Evolutionary conservation across 257 asterid genomes (phyloP).

Genomic region (Przewalskia tangutica): DNA sequence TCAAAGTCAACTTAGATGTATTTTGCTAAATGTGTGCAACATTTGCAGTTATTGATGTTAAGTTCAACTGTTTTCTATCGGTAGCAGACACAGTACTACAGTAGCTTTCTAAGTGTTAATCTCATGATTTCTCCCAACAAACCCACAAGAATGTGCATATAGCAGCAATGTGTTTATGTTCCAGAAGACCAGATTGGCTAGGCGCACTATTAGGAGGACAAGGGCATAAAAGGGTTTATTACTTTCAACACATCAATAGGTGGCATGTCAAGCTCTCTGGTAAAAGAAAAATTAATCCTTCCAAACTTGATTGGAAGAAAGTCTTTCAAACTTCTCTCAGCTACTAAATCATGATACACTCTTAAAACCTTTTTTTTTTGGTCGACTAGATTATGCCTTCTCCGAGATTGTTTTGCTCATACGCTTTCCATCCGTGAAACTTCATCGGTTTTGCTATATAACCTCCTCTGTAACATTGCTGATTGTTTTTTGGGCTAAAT

Average conservation of each 20-base stretch:
- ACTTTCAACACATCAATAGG: not conserved
- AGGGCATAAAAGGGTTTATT: not conserved
- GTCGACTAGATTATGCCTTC: not conserved
- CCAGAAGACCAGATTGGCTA: not conserved
- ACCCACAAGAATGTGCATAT: not conserved
- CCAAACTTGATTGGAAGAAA: not conserved
- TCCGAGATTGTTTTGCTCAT: not conserved
- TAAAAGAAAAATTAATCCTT: not conserved
- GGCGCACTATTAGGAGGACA: not conserved
- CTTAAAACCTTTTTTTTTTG: not conserved
- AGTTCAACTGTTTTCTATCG: not conserved
- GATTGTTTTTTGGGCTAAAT: not conserved
- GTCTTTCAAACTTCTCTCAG: not conserved
- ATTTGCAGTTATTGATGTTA: not conserved
- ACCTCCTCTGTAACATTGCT: not conserved
- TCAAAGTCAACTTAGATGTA: not conserved
- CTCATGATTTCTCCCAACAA: not conserved
- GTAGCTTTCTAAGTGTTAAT: not conserved
- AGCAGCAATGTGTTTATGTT: not conserved
- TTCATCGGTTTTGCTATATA: not conserved
- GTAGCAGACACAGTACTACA: not conserved
- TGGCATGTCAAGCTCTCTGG: not conserved
- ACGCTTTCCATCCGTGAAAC: not conserved
- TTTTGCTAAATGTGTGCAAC: not conserved
- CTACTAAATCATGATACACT: not conserved